phyloP scores from a whole-genome alignment of 192 early-diverging fungal species.

The Podila epigama region DNA sequence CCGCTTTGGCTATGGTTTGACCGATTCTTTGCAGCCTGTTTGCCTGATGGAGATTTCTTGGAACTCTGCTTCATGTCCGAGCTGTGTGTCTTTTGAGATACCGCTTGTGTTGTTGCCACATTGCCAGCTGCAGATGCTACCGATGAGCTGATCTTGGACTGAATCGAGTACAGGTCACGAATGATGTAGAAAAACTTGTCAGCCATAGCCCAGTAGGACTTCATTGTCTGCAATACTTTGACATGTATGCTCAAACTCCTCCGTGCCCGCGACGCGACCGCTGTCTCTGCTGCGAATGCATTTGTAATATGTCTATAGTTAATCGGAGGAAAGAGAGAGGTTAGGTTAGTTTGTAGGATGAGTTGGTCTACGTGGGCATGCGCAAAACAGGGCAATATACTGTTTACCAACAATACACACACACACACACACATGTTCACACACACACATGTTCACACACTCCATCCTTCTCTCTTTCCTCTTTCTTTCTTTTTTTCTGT shows the following conservation, averaged over 20 bases:
- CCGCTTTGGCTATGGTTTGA: no score
- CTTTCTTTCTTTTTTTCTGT: no score
- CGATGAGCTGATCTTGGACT: slow-evolving; percentile 46
- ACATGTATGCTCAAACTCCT: slow-evolving; percentile 49
- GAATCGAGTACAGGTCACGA: slow-evolving; percentile 46
- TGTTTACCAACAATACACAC: no score
- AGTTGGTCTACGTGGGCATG: no score
- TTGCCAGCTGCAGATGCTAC: slow-evolving; percentile 23
- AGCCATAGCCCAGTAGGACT: slow-evolving; percentile 60
- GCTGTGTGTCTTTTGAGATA: slow-evolving; percentile 29
- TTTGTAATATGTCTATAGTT: slow-evolving; percentile 50
- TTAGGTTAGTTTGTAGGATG: no score
- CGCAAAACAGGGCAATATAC: no score
- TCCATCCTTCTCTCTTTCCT: no score
- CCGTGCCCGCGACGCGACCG: slow-evolving; percentile 48
- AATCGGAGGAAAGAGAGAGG: not conserved
- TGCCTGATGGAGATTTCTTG: no score
- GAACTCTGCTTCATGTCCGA: no score
- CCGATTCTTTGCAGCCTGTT: no score
- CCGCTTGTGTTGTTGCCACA: slow-evolving; percentile 32
- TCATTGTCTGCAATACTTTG: slow-evolving; percentile 50
- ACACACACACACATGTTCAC: no score
- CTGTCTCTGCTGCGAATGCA: slow-evolving; percentile 49
- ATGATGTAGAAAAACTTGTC: slow-evolving; percentile 56
- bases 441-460: no score